phyloP scores from a whole-genome alignment of 371 early-diverging fungal species.

The Apophysomyces trapeziformis region DNA sequence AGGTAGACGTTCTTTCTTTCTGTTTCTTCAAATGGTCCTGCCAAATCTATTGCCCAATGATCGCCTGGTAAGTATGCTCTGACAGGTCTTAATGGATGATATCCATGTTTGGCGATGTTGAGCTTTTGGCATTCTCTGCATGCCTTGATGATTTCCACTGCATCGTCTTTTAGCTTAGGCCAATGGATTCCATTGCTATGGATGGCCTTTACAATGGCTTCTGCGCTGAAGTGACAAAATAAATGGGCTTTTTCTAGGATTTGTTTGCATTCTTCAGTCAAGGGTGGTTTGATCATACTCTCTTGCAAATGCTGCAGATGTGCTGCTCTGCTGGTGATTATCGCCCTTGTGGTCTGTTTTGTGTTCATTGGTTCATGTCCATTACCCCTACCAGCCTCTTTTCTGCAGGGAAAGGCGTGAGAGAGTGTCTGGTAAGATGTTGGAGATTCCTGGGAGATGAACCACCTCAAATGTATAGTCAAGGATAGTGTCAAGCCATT shows the following conservation, averaged over 20 bases:
- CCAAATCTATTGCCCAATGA: constrained; percentile 32
- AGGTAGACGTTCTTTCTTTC: too few relatives aligned
- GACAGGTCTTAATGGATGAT: constrained; percentile 26
- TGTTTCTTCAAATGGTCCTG: constrained; percentile 26
- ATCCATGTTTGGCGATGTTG: constrained; percentile 18
- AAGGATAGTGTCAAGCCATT: constrained; percentile 30
- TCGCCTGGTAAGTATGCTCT: constrained; percentile 25
- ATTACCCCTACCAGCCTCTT: constrained; percentile 26
- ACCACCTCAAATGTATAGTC: constrained; percentile 28
- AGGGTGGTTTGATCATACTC: not conserved
- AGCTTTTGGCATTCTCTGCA: constrained; percentile 24
- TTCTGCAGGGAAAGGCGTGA: constrained; percentile 21
- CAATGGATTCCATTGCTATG: constrained; percentile 21
- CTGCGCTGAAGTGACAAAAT: constrained; percentile 28
- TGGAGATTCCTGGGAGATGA: constrained; percentile 25
- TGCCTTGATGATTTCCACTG: constrained; percentile 12
- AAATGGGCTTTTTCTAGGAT: constrained; percentile 18
- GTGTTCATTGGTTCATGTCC: not conserved
- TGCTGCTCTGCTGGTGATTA: not conserved
- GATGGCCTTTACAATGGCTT: constrained; percentile 18
- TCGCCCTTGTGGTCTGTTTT: not conserved
- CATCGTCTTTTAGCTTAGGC: constrained; percentile 23
- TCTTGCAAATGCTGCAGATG: not conserved
- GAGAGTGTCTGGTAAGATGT: constrained; percentile 23
- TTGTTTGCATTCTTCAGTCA: constrained; percentile 13